Base-by-base conservation (phyloP, 805 yeast species). In the Kodamaea kaohsiungensis region DNA sequence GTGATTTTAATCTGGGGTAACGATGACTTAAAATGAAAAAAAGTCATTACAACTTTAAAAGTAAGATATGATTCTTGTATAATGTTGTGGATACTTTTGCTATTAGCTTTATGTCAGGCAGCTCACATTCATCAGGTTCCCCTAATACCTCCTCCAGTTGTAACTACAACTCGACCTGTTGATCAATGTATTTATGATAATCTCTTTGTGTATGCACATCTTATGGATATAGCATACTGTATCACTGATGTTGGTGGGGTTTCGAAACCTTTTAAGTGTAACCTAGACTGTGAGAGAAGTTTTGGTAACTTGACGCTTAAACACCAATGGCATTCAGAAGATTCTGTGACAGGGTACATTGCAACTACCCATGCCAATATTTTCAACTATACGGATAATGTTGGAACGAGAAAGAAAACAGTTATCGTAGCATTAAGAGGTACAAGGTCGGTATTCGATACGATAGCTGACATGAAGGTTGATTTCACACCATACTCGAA, bases 201-300 rank as follows among this genome's bases (percentile, higher is more conserved):
- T 48, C 61, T 74, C 49, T 69, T 61, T 62, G 69, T 73, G 7
- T 72, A 70, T 51, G 77, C 80, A 3, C 78, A 75, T 56, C 63
- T 77, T 33, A 67, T 74, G 22, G 81, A 77, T 55, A 76, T 76
- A 10, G 63, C 80, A 4, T 77, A 77, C 56, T 77, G 82, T 56
- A 66, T 77, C 7, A 69, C 73, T 3, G 54, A 63, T 1, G 54
- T 65, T 6, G 61, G 63, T 15, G 61, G 61, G 2, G 67, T 77
- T n/a, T 60, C 62, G 2, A 59, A 60, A 40, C 81, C 81, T 0
- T 77, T 77, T 59, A 54, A 64, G 22, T 77, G 82, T 56, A 71
- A 68, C 19, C 61, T 72, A 25, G 60, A 62, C 7, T 76, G 81
- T 55, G 68, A 68, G 17, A 53, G 54, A 10, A 54, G 65, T 46